Conservation (phyloP, 192 early-diverging fungal genomes). For the Coemansia erecta region DNA sequence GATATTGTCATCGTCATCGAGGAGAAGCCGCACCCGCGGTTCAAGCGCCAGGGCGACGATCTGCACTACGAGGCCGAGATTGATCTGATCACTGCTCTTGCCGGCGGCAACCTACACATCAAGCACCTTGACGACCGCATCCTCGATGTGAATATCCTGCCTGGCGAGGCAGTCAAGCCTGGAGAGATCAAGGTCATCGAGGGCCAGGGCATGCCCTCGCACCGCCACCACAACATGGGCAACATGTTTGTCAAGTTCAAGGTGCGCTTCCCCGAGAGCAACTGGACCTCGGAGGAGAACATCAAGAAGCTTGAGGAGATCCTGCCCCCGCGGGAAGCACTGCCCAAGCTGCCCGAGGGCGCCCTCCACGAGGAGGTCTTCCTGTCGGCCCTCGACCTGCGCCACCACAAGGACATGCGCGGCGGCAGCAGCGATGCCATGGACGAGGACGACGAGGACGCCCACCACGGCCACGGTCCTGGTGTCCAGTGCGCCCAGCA, state of each 20-base stretch:
- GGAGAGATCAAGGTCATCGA: slow-evolving; percentile 83
- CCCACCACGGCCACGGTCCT: slow-evolving; percentile 62
- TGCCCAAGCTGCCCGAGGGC: slow-evolving; percentile 57
- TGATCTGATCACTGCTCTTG: slow-evolving; percentile 91
- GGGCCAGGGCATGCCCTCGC: slow-evolving; percentile 95
- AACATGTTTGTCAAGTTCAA: slow-evolving; percentile 93
- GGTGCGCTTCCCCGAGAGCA: slow-evolving; percentile 84
- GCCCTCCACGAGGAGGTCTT: slow-evolving; percentile 80
- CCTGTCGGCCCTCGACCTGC: slow-evolving; percentile 71
- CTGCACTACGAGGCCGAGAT: slow-evolving; percentile 91
- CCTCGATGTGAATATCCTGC: slow-evolving; percentile 83
- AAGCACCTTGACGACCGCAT: slow-evolving; percentile 91
- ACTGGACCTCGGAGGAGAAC: slow-evolving; percentile 72
- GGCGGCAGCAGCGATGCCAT: slow-evolving; percentile 51
- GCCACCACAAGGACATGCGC: slow-evolving; percentile 61
- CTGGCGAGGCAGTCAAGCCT: slow-evolving; percentile 94
- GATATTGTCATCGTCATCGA: slow-evolving; percentile 97
- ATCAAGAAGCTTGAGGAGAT: slow-evolving; percentile 76
- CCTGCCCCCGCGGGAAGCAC: slow-evolving; percentile 70
- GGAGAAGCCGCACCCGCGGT: slow-evolving; percentile 90
- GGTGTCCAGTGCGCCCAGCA: slow-evolving; percentile 97
- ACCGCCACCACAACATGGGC: slow-evolving; percentile 85
- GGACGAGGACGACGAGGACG: slow-evolving; percentile 66
- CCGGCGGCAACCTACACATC: slow-evolving; percentile 91
- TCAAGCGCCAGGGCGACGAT: slow-evolving; percentile 92